These are phyloP conservation scores for Ceratocystis variospora DNA, from an alignment of 2,329 filamentous ascomycete species.

Conservation along the genomic window DNA sequence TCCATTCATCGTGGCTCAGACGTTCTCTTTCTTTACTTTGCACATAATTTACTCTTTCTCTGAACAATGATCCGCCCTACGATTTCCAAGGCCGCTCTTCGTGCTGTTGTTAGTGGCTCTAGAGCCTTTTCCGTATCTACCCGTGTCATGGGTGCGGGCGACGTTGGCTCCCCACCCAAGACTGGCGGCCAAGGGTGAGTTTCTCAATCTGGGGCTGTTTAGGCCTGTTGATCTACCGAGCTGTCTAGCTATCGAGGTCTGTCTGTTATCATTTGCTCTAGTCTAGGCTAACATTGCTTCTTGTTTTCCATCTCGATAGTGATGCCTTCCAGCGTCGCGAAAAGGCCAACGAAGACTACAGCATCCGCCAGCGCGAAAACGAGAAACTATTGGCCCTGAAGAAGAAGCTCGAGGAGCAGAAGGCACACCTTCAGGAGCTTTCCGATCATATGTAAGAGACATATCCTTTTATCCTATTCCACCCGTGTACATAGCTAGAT, in stretches of 20 bases:
- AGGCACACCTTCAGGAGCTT: slow-evolving; percentile 70
- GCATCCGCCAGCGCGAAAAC: slow-evolving; percentile 76
- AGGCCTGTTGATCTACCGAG: too few species aligned
- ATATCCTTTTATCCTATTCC: neutral
- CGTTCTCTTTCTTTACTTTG: neutral
- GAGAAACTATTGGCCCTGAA: slow-evolving; percentile 74
- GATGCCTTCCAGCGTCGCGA: slow-evolving; percentile 91
- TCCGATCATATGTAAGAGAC: slow-evolving; percentile 67
- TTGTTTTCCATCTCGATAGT: slow-evolving; percentile 33
- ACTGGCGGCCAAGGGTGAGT: slow-evolving; percentile 41
- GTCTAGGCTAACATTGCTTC: neutral
- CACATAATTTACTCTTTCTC: neutral
- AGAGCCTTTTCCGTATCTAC: slow-evolving; percentile 48
- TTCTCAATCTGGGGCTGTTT: neutral
- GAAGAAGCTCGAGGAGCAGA: slow-evolving; percentile 61
- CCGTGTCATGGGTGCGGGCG: slow-evolving; percentile 53
- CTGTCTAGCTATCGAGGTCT: neutral
- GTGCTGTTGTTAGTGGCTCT: slow-evolving; percentile 33
- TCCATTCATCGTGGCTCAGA: too few species aligned
- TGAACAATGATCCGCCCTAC: slow-evolving; percentile 53
- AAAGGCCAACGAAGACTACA: slow-evolving; percentile 69
- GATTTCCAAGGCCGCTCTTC: slow-evolving; percentile 40
- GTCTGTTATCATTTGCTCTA: neutral
- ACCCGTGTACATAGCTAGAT: neutral
- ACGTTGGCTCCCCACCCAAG: slow-evolving; percentile 49